These are phyloP conservation scores for Nakazawaea sp. DNA, from an alignment of 805 yeast species.

Conservation along the genomic window DNA sequence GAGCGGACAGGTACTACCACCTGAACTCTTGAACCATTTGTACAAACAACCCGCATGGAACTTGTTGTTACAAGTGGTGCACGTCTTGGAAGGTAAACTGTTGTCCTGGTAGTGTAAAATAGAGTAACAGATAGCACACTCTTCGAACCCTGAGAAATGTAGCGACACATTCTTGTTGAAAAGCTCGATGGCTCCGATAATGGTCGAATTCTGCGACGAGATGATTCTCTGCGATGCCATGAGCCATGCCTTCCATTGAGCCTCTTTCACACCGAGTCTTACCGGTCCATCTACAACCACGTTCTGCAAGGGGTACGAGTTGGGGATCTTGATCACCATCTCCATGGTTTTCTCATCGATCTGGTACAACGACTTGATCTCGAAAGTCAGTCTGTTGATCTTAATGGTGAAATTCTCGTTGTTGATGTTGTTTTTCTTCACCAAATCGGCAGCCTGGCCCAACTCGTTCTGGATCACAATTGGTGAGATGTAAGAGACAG, in stretches of 20 bases:
- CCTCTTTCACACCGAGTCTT: conserved; percentile 83
- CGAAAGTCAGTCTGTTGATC: conserved; percentile 54
- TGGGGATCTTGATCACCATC: conserved; percentile 67
- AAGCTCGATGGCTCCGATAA: conserved; percentile 59
- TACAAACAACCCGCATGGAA: conserved; percentile 95
- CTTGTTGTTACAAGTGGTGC: conserved; percentile 87
- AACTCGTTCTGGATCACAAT: conserved; percentile 52
- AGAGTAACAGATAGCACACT: conserved; percentile 95
- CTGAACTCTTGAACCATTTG: conserved; percentile 96
- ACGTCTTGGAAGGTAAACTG: conserved; percentile 81
- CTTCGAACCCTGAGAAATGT: conserved; percentile 91
- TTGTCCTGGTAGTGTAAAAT: conserved; percentile 81
- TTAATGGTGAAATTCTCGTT: conserved; percentile 51
- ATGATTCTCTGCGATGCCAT: conserved; percentile 83
- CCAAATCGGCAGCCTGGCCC: conserved; percentile 33
- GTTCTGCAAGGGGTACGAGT: conserved; percentile 69
- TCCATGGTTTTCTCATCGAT: conserved; percentile 88
- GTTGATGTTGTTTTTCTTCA: conserved; percentile 23
- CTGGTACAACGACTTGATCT: conserved; percentile 63
- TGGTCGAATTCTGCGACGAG: conserved; percentile 65
- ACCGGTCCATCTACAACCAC: conserved; percentile 72
- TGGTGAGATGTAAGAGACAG: conserved; percentile 58
- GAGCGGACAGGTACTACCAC: conserved; percentile 88
- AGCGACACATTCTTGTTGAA: conserved; percentile 69
- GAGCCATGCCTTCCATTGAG: conserved; percentile 93